Conservation (phyloP, 352 stramenopile genomes). For the Pythium oligandrum region DNA sequence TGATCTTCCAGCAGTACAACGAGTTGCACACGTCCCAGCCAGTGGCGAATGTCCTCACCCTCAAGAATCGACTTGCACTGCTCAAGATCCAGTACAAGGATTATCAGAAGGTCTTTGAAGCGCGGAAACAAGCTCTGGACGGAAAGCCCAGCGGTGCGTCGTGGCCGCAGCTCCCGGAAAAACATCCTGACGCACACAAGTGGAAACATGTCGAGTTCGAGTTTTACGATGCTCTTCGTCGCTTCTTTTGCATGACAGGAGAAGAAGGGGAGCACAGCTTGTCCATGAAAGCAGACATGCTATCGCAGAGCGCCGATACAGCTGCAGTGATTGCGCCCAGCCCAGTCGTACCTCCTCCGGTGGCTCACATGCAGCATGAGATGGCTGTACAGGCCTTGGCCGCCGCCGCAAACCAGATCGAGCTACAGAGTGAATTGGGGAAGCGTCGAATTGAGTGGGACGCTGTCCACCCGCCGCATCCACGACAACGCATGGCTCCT, state of each 20-base stretch:
- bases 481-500: no score
- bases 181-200: slow-evolving; percentile 1
- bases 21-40: background rate
- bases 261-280: background rate
- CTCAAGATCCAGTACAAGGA: slow-evolving; percentile 4
- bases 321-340: background rate
- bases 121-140: background rate
- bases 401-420: background rate
- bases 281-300: background rate
- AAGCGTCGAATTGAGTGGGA: background rate
- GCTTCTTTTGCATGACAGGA: background rate
- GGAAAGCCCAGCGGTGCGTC: background rate
- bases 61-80: slow-evolving; percentile 5
- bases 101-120: slow-evolving; percentile 1
- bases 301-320: background rate
- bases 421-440: background rate
- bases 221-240: background rate
- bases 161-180: background rate
- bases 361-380: background rate
- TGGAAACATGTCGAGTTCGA: slow-evolving; percentile 1
- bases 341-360: background rate
- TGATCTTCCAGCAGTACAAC: slow-evolving; percentile 4
- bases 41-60: slow-evolving; percentile 1
- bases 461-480: background rate
- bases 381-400: background rate